Percentiles rank a stretch among this genome's conserved stretches.
Evolutionary conservation across 768 basidiomycete species (phyloP).

Genomic region (Mycena rosella): DNA sequence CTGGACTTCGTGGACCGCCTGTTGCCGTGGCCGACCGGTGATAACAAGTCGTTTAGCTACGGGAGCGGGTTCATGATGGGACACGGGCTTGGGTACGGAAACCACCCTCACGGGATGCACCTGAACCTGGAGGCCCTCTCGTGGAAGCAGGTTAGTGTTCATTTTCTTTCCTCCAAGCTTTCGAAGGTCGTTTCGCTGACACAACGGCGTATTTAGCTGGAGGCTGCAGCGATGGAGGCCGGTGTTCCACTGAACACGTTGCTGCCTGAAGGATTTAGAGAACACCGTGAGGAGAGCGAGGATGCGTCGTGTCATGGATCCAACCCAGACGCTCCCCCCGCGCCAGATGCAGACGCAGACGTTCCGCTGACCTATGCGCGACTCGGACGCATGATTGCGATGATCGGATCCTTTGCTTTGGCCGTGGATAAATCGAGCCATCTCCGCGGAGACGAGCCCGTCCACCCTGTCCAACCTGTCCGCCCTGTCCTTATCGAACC

Average conservation of each 20-base stretch:
- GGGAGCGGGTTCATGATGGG: slow-evolving; percentile 34
- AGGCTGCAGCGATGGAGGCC: slow-evolving; percentile 76
- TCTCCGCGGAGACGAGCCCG: slow-evolving; percentile 24
- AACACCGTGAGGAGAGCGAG: slow-evolving; percentile 33
- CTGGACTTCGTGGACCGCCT: slow-evolving; percentile 26
- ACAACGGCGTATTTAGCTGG: slow-evolving; percentile 46
- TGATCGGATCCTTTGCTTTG: slow-evolving; percentile 66
- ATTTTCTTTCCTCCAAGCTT: neutral
- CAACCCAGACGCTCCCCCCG: neutral
- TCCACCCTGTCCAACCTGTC: neutral
- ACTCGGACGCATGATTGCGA: slow-evolving; percentile 67
- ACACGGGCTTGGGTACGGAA: slow-evolving; percentile 31
- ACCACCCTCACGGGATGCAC: slow-evolving; percentile 62
- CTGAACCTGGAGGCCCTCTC: slow-evolving; percentile 75
- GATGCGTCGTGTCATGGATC: slow-evolving; percentile 8
- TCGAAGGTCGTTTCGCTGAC: neutral
- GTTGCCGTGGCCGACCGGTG: slow-evolving; percentile 34
- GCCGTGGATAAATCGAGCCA: slow-evolving; percentile 49
- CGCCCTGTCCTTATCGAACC: neutral
- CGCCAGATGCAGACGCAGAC: slow-evolving; percentile 23
- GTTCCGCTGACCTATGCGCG: slow-evolving; percentile 67
- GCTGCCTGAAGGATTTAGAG: slow-evolving; percentile 54
- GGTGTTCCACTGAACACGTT: slow-evolving; percentile 70
- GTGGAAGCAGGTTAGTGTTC: slow-evolving; percentile 50
- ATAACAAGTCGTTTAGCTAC: slow-evolving; percentile 22